Base-by-base conservation (phyloP, 768 basidiomycete species). In the Psilocybe azurescens region DNA sequence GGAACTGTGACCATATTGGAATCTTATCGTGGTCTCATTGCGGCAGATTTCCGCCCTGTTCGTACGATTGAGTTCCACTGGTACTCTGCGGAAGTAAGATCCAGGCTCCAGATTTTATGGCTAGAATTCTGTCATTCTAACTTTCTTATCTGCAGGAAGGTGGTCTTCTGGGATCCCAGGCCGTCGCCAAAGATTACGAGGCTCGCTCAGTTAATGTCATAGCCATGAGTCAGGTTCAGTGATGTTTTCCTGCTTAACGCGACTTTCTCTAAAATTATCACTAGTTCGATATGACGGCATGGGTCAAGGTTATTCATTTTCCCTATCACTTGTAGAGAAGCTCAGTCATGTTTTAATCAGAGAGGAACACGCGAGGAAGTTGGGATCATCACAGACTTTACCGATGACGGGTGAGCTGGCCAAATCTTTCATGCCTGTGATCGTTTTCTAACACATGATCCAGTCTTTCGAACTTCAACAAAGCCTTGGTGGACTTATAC, bases 261-360 rank as follows among this genome's bases (percentile, higher is more conserved):
- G 39, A 58, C 53, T 28, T 18, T 47, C 61, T 32, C 59, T 72
- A 52, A n/a, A 46, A 41, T 60, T 58, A 20, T 38, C 41, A 57
- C 53, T 67, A 93, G 91, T 92, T 90, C 70, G 93, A 94, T 73
- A 94, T 94, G 93, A 95, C 93, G 20, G 93, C 93, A 58, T 97
- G 94, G 94, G 92, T 97, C 63, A 94, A 94, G 84, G 85, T 80
- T 81, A 44, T 65, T 54, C 51, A 70, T 62, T 36, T 70, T 77
- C 44, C 65, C 55, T 20, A n/a, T 64, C 51, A 57, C 32, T 51
- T 59, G 56, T 36, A 55, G 20, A 53, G 52, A 39, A 52, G 36
- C 66, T 66, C 54, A 72, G 52, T 59, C 67, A 3, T 44, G 57
- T 52, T 49, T 55, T 56, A 36, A 60, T 36, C 62, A 89, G 83